Evolutionary conservation across 306 rosid species (phyloP).

Genomic region (Alnus glutinosa): DNA sequence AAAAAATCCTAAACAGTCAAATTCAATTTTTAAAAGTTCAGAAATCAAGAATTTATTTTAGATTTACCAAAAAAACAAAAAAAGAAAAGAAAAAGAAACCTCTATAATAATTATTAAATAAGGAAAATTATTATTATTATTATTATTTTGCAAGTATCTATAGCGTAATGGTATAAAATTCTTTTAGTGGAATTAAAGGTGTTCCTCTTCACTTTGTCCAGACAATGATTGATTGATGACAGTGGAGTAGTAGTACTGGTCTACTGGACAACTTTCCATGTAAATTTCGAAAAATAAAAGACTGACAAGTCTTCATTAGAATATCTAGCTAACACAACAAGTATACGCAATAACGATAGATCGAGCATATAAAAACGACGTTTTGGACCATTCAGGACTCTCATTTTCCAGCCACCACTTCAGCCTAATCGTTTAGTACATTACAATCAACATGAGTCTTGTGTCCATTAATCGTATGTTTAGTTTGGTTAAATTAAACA

Average conservation of each 20-base stretch:
- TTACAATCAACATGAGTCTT: too few relatives aligned
- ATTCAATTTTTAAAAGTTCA: too few relatives aligned
- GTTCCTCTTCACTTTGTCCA: constrained; percentile 54
- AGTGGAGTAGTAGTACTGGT: not conserved
- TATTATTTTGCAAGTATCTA: too few relatives aligned
- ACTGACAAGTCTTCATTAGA: not conserved
- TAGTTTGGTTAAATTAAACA: too few relatives aligned
- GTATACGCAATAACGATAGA: not conserved
- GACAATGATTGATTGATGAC: not conserved
- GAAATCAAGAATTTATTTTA: too few relatives aligned
- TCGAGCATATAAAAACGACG: not conserved
- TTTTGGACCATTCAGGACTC: not conserved
- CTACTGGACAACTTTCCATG: constrained; percentile 1
- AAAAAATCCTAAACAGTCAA: too few relatives aligned
- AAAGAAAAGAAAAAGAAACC: too few relatives aligned
- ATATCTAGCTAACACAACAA: constrained; percentile 1
- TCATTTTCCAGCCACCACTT: not conserved
- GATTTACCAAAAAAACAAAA: too few relatives aligned
- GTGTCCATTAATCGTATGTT: too few relatives aligned
- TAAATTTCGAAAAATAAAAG: not conserved
- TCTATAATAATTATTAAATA: too few relatives aligned
- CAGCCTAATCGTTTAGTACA: too few relatives aligned
- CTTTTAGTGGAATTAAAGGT: constrained; percentile 52
- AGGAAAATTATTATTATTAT: too few relatives aligned
- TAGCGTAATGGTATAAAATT: constrained; percentile 17